These are phyloP conservation scores for Xenoacremonium recifei DNA, from an alignment of 2,329 filamentous ascomycete species.

Conservation along the genomic window DNA sequence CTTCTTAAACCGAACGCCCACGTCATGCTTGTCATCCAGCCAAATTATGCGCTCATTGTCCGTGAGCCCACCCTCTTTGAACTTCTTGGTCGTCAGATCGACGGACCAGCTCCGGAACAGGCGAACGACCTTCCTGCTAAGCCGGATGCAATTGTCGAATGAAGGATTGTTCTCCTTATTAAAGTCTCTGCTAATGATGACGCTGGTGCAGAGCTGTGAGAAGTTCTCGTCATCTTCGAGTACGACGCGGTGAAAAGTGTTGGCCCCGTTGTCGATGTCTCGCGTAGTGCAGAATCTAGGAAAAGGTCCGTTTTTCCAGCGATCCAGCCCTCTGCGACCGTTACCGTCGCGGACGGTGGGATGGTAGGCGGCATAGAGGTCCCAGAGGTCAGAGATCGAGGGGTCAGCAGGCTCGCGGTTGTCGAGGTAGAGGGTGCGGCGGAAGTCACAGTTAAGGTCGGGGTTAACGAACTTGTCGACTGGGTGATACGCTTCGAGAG, in stretches of 20 bases:
- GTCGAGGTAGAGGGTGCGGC: constrained; percentile 48
- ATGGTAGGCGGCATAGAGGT: constrained; percentile 69
- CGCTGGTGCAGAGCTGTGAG: constrained; percentile 68
- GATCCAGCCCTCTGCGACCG: too few relatives aligned
- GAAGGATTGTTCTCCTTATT: too few relatives aligned
- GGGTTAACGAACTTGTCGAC: constrained; percentile 66
- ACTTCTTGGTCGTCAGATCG: constrained; percentile 29
- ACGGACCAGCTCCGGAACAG: constrained; percentile 73
- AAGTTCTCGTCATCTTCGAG: constrained; percentile 72
- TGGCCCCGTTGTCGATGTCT: too few relatives aligned
- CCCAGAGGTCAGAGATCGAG: constrained; percentile 41
- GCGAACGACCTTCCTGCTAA: constrained; percentile 65
- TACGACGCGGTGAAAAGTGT: constrained; percentile 58
- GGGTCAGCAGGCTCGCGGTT: constrained; percentile 8
- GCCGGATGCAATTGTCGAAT: too few relatives aligned
- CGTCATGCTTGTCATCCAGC: constrained; percentile 60
- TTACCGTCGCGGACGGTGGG: constrained; percentile 59
- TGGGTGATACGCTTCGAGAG: constrained; percentile 79
- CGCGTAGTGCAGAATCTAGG: too few relatives aligned
- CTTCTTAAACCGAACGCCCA: constrained; percentile 71
- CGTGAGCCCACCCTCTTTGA: constrained; percentile 1
- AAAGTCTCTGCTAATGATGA: constrained; percentile 69
- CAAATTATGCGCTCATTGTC: constrained; percentile 54
- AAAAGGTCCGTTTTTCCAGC: too few relatives aligned
- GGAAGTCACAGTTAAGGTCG: constrained; percentile 64